These are phyloP conservation scores for Serendipita sp. DNA, from an alignment of 768 basidiomycete species.

Conservation along the genomic window DNA sequence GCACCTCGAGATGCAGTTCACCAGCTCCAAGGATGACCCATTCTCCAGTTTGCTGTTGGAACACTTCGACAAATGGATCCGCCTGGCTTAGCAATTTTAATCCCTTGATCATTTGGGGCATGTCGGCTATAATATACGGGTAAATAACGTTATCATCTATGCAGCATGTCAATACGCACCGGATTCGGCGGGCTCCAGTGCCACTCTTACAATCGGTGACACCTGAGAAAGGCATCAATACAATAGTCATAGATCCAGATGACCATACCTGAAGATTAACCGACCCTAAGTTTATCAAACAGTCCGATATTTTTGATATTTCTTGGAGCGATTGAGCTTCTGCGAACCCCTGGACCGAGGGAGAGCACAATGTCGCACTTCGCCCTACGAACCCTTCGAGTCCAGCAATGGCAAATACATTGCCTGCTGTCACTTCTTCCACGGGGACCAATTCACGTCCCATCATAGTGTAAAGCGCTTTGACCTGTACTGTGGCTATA, in stretches of 20 bases:
- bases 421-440: slow-evolving; percentile 70
- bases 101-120: slow-evolving; percentile 77
- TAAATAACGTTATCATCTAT: neutral
- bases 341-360: slow-evolving; percentile 22
- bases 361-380: slow-evolving; percentile 76
- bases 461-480: slow-evolving; percentile 92
- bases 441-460: slow-evolving; percentile 83
- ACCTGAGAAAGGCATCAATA: slow-evolving; percentile 27
- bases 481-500: slow-evolving; percentile 43
- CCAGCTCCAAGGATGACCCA: slow-evolving; percentile 94
- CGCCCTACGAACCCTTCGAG: slow-evolving; percentile 81
- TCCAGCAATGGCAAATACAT: slow-evolving; percentile 85
- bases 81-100: slow-evolving; percentile 82
- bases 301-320: slow-evolving; percentile 15
- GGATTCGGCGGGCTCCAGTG: slow-evolving; percentile 62
- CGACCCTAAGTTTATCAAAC: slow-evolving; percentile 66
- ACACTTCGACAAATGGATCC: slow-evolving; percentile 93
- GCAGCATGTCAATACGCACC: slow-evolving; percentile 20
- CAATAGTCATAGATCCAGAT: neutral
- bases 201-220: slow-evolving; percentile 88
- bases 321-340: slow-evolving; percentile 16
- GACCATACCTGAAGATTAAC: slow-evolving; percentile 43
- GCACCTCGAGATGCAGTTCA: slow-evolving; percentile 87
- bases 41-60: slow-evolving; percentile 94
- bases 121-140: slow-evolving; percentile 35